Evolutionary conservation across 2,329 filamentous ascomycete species (phyloP).

Genomic region (Neoascochyta sp.): DNA sequence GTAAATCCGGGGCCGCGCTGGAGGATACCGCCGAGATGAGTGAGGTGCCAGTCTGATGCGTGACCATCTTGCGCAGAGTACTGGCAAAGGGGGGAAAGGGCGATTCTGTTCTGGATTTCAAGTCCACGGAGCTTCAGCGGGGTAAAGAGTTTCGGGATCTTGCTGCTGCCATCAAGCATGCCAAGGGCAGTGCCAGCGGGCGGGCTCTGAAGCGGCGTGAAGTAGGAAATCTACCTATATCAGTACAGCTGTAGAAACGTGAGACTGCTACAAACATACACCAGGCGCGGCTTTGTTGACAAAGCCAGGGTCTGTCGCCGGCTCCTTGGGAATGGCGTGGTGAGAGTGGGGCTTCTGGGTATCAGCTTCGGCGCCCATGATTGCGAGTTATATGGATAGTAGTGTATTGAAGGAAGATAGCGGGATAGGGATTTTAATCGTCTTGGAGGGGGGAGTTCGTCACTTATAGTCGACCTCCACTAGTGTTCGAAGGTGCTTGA

Average conservation of each 20-base stretch:
- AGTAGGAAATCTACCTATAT: slow-evolving; percentile 42
- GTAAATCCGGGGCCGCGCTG: slow-evolving; percentile 70
- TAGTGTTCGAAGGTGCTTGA: too few species aligned
- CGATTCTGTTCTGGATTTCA: slow-evolving; percentile 66
- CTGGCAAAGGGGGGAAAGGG: slow-evolving; percentile 54
- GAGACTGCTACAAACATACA: slow-evolving; percentile 25
- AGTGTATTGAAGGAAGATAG: background rate
- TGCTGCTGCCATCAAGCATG: slow-evolving; percentile 47
- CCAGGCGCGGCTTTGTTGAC: slow-evolving; percentile 44
- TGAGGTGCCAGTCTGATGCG: slow-evolving; percentile 74
- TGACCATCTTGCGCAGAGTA: slow-evolving; percentile 68
- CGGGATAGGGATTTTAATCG: too few species aligned
- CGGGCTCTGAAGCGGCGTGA: slow-evolving; percentile 47
- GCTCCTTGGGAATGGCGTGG: slow-evolving; percentile 30
- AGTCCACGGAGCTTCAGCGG: slow-evolving; percentile 56
- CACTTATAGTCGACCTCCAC: too few species aligned
- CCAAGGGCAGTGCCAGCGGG: slow-evolving; percentile 47
- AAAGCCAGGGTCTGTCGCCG: slow-evolving; percentile 32
- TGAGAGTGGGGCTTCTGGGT: slow-evolving; percentile 27
- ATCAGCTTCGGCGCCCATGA: slow-evolving; percentile 21
- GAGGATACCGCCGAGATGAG: slow-evolving; percentile 76
- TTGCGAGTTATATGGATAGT: slow-evolving; percentile 4
- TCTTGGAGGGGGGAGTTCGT: too few species aligned
- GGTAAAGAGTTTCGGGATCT: slow-evolving; percentile 58
- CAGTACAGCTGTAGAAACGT: slow-evolving; percentile 1